These are phyloP conservation scores for Umbelopsis ramanniana DNA, from an alignment of 192 early-diverging fungal species.

Conservation along the genomic window DNA sequence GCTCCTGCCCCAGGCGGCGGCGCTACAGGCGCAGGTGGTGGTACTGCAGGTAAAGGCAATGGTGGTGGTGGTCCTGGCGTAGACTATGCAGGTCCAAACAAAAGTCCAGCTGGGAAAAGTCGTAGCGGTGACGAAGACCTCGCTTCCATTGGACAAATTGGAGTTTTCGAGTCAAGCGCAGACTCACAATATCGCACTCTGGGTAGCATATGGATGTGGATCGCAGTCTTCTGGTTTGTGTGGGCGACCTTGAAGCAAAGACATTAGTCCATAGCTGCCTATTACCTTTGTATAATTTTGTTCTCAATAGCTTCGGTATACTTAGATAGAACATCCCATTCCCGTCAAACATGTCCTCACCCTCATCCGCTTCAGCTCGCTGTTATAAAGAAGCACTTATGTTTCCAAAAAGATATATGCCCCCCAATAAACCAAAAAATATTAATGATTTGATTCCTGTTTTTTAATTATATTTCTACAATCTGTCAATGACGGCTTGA, in stretches of 20 bases:
- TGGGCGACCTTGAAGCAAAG: neutral
- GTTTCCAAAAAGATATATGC: neutral
- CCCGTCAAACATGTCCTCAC: no score
- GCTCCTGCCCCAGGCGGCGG: neutral
- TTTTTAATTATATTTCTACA: constrained; percentile 47
- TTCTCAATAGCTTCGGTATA: neutral
- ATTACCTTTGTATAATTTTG: neutral
- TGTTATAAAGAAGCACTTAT: no score
- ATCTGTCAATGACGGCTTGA: constrained; percentile 72
- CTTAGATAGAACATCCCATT: no score
- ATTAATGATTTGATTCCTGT: neutral
- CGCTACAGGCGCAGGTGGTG: neutral
- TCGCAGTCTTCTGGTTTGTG: neutral
- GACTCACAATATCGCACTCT: neutral
- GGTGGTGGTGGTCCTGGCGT: neutral
- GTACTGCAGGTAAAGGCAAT: neutral
- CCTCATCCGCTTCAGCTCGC: no score
- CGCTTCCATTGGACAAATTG: neutral
- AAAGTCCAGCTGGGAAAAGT: neutral
- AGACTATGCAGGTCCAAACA: neutral
- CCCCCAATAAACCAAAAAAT: neutral
- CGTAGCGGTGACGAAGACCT: neutral
- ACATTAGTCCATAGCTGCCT: neutral
- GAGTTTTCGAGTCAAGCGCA: constrained; percentile 7
- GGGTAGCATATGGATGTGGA: constrained; percentile 4